Base-by-base conservation (phyloP, 768 basidiomycete genomes). In the Mycena leptocephala region DNA sequence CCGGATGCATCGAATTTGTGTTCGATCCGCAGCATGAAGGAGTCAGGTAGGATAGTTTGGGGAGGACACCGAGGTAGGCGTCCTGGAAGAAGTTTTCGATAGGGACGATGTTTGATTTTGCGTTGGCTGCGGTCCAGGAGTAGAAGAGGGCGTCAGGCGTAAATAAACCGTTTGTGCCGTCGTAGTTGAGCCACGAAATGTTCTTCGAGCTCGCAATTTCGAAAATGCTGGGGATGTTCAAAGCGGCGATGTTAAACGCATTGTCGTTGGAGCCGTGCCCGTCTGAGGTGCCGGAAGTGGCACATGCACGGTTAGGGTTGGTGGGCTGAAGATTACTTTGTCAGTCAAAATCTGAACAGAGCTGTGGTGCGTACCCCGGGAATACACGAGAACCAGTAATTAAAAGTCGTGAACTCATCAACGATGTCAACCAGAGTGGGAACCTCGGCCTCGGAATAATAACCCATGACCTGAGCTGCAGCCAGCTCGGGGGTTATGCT, bases 321-420 rank as follows among this genome's bases (percentile, higher is more conserved):
- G 84, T 85, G 28, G 83, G 83, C 79, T 79, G 46, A 70, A 43
- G 13, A 41, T 46, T 37, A 41, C 4, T 11, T 20, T 24, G n/a
- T 68, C 20, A 72, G 51, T 53, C 43, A 55, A 32, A n/a, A 39
- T 18, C 8, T 1, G 8, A n/a, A n/a, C n/a, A n/a, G n/a, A n/a
- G n/a, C n/a, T n/a, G n/a, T n/a, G n/a, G 22, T 32, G 41, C 69
- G 71, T 33, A 79, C 79, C 14, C 84, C 84, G 32, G 82, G 83
- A 59, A 84, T 69, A 37, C 78, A 79, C 26, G 82, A 77, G 75
- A 85, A 85, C 83, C 83, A 84, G 55, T 80, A 76, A 70, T 85
- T 82, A 74, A 83, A 83, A n/a, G 80, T 78, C 41, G 80, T 69
- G 63, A 83, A 84, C 63, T 78, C 74, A 26, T 81, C 71, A 3